These are phyloP conservation scores for Fomitopsis pinicola DNA, from an alignment of 1,284 basidiomycete species.

Conservation along the genomic window DNA sequence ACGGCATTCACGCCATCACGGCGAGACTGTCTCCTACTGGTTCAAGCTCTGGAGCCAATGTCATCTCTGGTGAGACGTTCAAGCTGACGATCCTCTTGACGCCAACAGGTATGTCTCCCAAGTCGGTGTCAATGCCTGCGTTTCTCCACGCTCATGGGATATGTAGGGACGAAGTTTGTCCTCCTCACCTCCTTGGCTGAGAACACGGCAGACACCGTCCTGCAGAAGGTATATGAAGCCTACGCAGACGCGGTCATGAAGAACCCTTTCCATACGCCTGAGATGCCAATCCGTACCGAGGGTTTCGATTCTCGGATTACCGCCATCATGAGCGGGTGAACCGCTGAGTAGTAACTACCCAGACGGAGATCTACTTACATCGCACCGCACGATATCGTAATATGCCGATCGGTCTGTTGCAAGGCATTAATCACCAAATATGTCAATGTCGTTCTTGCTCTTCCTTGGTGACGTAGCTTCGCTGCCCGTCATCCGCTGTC, in stretches of 20 bases:
- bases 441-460: not conserved
- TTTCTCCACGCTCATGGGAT: not conserved
- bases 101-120: slow-evolving; percentile 70
- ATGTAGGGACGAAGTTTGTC: slow-evolving; percentile 94
- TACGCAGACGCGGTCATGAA: slow-evolving; percentile 98
- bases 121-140: no score
- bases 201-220: slow-evolving; percentile 62
- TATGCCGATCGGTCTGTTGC: no score
- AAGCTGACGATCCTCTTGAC: slow-evolving; percentile 89
- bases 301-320: slow-evolving; percentile 79
- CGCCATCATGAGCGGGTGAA: slow-evolving; percentile 44
- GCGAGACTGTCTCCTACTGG: slow-evolving; percentile 85
- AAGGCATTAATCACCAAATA: not conserved
- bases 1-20: slow-evolving; percentile 98
- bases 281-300: slow-evolving; percentile 96
- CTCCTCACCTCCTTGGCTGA: slow-evolving; percentile 81
- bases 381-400: not conserved
- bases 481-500: not conserved
- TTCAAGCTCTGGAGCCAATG: slow-evolving; percentile 82
- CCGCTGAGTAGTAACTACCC: no score
- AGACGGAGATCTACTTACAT: no score
- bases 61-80: slow-evolving; percentile 92
- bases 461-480: not conserved
- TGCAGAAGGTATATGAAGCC: slow-evolving; percentile 85
- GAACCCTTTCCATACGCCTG: slow-evolving; percentile 97